Conservation (phyloP, 345 rosid genomes). For the Nephelium lappaceum region DNA sequence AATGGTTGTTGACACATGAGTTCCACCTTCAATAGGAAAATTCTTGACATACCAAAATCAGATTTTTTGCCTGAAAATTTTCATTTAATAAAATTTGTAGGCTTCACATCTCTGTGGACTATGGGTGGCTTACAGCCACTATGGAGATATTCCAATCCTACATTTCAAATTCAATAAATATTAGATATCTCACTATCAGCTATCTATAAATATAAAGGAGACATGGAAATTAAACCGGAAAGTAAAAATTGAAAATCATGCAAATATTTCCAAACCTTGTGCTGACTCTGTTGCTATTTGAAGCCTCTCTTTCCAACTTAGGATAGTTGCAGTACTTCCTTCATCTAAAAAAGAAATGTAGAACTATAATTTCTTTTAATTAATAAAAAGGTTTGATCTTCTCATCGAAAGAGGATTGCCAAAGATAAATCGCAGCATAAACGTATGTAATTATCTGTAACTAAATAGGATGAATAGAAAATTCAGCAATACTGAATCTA, state of each 20-base stretch:
- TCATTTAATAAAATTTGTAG: slow-evolving; percentile 50
- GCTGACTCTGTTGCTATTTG: slow-evolving; percentile 53
- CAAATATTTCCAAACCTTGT: slow-evolving; percentile 36
- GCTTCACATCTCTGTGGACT: slow-evolving; percentile 58
- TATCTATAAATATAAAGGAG: too few relatives aligned
- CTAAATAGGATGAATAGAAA: too few relatives aligned
- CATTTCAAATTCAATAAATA: background rate
- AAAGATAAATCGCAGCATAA: too few relatives aligned
- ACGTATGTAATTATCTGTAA: too few relatives aligned
- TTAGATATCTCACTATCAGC: background rate
- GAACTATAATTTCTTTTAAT: too few relatives aligned
- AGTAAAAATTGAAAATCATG: too few relatives aligned
- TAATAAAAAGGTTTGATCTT: too few relatives aligned
- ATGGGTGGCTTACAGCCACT: slow-evolving; percentile 57
- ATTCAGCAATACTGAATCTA: too few relatives aligned
- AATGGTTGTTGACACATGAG: slow-evolving; percentile 39
- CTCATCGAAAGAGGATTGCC: too few relatives aligned
- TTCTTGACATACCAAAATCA: slow-evolving; percentile 35
- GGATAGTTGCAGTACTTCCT: background rate
- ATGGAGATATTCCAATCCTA: slow-evolving; percentile 65
- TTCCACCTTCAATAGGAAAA: slow-evolving; percentile 35
- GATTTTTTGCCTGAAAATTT: slow-evolving; percentile 35
- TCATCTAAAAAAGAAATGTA: too few relatives aligned
- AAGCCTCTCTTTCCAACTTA: slow-evolving; percentile 51
- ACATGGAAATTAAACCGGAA: background rate